A percentile compares a stretch with the other conserved stretches of the same genome.
Conservation (phyloP, 139 green algal genomes). For the Chlorella sp. region DNA sequence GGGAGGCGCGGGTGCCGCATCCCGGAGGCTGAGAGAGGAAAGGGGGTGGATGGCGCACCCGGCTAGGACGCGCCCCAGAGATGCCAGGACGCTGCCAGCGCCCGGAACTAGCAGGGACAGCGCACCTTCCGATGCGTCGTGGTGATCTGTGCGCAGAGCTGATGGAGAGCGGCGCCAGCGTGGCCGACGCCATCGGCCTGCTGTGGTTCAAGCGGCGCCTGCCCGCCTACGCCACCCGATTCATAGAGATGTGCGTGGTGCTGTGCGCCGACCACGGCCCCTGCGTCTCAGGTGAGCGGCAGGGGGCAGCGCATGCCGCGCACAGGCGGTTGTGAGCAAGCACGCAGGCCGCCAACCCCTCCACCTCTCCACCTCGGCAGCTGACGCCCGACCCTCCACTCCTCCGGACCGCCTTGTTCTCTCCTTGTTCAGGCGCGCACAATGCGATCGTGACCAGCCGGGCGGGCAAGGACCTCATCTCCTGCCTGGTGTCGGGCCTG, state of each 20-base stretch:
- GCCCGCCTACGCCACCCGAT: constrained; percentile 88
- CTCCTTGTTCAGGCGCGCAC: constrained; percentile 71
- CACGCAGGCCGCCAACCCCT: not conserved
- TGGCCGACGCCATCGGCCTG: constrained; percentile 86
- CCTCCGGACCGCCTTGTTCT: not conserved
- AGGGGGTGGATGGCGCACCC: too few species aligned
- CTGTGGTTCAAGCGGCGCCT: constrained; percentile 86
- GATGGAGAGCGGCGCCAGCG: constrained; percentile 78
- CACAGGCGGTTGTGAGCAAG: not conserved
- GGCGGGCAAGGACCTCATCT: constrained; percentile 89
- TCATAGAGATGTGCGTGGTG: constrained; percentile 95
- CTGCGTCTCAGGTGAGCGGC: constrained; percentile 72
- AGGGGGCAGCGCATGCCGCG: not conserved
- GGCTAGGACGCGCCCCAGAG: too few species aligned
- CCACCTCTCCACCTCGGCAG: not conserved
- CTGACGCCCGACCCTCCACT: not conserved
- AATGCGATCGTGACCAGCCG: constrained; percentile 91
- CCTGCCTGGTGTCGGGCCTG: constrained; percentile 81
- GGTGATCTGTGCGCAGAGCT: too few species aligned
- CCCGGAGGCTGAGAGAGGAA: too few species aligned
- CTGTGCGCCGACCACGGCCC: constrained; percentile 95
- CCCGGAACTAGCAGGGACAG: too few species aligned
- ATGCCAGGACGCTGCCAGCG: too few species aligned
- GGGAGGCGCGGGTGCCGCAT: too few species aligned
- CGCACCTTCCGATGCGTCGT: too few species aligned